Percentiles rank a stretch among this genome's conserved stretches.
Conservation (phyloP, 208 protist species). For the Dictyostelium gargantuum region DNA sequence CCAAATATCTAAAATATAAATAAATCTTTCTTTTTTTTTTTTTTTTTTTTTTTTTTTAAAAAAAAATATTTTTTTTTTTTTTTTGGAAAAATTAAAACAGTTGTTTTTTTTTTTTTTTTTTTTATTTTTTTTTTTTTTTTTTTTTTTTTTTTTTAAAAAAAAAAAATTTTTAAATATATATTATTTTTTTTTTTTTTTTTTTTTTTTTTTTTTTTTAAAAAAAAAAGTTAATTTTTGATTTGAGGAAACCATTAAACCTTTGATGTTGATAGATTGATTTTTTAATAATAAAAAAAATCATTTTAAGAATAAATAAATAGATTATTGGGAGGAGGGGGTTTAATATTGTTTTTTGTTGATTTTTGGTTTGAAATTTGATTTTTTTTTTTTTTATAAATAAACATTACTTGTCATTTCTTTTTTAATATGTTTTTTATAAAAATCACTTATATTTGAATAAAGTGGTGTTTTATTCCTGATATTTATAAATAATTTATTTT, state of each 20-base stretch:
- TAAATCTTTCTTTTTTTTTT: neutral
- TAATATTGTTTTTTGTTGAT: neutral
- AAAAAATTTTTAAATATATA: neutral
- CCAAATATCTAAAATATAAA: too few species aligned
- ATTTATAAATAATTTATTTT: neutral
- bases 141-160: neutral
- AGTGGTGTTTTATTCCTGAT: neutral
- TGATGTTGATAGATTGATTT: too few species aligned
- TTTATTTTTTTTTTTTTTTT: neutral
- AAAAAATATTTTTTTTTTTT: neutral
- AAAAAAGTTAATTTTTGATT: too few species aligned
- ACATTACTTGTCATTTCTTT: neutral
- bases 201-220: neutral
- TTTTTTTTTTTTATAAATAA: neutral
- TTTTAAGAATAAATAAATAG: too few species aligned
- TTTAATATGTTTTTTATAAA: neutral
- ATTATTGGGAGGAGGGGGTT: too few species aligned
- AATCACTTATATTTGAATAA: neutral
- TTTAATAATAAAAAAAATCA: too few species aligned
- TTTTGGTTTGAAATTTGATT: neutral
- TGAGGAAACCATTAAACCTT: too few species aligned
- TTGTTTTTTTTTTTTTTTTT: too few species aligned
- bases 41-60: neutral
- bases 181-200: too few species aligned
- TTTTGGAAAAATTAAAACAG: neutral